Evolutionary conservation across 2,329 filamentous ascomycete species (phyloP).

Genomic region (Talaromyces sp.): DNA sequence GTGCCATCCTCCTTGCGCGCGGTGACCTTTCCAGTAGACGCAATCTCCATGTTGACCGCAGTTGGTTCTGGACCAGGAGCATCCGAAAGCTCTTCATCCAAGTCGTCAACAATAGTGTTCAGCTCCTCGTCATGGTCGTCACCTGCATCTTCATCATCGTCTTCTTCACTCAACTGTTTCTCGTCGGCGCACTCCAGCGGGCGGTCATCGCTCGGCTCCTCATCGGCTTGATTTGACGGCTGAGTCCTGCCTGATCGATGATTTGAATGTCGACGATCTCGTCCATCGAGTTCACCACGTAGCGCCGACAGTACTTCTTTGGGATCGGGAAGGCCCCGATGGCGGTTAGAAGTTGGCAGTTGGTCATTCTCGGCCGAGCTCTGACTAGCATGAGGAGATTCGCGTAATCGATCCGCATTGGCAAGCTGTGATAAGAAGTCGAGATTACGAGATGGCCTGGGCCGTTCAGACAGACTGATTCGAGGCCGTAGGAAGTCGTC

Average conservation of each 20-base stretch:
- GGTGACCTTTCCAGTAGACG: slow-evolving; percentile 80
- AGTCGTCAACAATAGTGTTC: slow-evolving; percentile 84
- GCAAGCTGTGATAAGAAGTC: slow-evolving; percentile 71
- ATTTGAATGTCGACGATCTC: slow-evolving; percentile 43
- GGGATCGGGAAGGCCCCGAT: slow-evolving; percentile 36
- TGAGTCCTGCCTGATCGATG: slow-evolving; percentile 64
- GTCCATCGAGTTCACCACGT: slow-evolving; percentile 37
- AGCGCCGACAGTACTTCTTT: slow-evolving; percentile 52
- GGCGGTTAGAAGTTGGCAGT: slow-evolving; percentile 25
- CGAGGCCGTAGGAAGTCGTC: slow-evolving; percentile 93
- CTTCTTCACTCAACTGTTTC: slow-evolving; percentile 71
- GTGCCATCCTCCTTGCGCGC: slow-evolving; percentile 91
- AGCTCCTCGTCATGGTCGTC: slow-evolving; percentile 62
- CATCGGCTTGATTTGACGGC: slow-evolving; percentile 55
- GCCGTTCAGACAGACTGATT: slow-evolving; percentile 76
- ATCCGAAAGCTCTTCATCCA: slow-evolving; percentile 79
- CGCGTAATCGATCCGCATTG: slow-evolving; percentile 64
- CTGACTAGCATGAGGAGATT: slow-evolving; percentile 41
- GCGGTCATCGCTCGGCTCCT: slow-evolving; percentile 63
- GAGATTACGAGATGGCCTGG: slow-evolving; percentile 58
- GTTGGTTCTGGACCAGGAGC: slow-evolving; percentile 75
- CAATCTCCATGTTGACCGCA: slow-evolving; percentile 88
- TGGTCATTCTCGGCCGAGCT: slow-evolving; percentile 34
- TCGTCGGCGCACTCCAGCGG: slow-evolving; percentile 92
- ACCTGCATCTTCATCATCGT: slow-evolving; percentile 59